Conservation (phyloP, 139 green algal species). For the Micractinium sp. region DNA sequence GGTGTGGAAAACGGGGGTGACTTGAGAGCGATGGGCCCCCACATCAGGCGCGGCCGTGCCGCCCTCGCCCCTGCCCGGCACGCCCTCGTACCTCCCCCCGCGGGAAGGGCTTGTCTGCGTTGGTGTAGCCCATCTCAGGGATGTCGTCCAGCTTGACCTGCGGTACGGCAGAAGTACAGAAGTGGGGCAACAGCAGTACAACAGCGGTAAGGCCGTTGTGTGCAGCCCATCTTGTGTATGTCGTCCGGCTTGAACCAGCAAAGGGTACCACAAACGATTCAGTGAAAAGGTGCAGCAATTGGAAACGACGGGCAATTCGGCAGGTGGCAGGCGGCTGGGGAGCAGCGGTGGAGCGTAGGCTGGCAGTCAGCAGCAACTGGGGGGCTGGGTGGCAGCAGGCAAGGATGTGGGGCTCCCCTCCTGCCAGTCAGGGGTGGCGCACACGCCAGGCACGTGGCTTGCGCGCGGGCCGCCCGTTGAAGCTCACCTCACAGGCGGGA, state of each 20-base stretch:
- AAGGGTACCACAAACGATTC: neutral
- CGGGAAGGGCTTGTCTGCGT: slow-evolving; percentile 79
- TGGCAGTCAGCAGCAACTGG: too few species aligned
- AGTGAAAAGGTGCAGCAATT: neutral
- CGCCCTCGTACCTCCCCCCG: slow-evolving; percentile 62
- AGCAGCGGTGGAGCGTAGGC: neutral
- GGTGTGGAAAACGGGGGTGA: too few species aligned
- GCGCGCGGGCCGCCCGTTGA: too few species aligned
- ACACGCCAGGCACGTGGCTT: neutral
- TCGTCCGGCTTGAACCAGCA: neutral
- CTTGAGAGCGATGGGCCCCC: too few species aligned
- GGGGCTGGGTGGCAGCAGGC: too few species aligned
- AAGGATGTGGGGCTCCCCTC: neutral
- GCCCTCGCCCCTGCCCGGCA: neutral
- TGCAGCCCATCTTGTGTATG: neutral
- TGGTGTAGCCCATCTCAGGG: slow-evolving; percentile 96
- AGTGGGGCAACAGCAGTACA: neutral
- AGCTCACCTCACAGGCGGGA: slow-evolving; percentile 71
- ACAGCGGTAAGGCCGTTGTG: neutral
- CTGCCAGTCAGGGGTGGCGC: neutral
- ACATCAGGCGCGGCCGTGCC: too few species aligned
- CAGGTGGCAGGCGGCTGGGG: neutral
- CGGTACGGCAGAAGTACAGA: neutral
- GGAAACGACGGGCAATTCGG: neutral
- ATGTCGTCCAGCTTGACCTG: slow-evolving; percentile 95